Evolutionary conservation across 257 asterid genomes (phyloP), one percentile per base, ranked within the genome.

Genomic region (Dorcoceras hygrometricum): DNA sequence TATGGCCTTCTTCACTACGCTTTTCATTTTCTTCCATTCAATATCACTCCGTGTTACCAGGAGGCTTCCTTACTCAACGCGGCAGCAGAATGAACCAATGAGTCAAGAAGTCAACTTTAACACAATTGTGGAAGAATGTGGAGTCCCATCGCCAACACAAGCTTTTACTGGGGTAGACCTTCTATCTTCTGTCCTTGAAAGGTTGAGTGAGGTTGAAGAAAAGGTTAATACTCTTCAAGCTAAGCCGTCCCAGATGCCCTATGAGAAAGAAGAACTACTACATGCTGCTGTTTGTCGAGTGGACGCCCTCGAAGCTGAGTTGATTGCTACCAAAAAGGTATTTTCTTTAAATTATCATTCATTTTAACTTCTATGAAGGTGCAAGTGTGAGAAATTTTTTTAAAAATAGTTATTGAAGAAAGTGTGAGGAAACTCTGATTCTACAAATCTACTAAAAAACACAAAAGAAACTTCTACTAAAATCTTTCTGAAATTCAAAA

Each of bases 211-310:
- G 59, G 91, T 90, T 20, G 99, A 94, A 77, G 96, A 84, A 75
- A 86, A 87, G 71, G 95, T 94, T 23, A 67, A 25, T 76, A 74
- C 88, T 7, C 95, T 94, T 77, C 88, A 94, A 73, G 87, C 77
- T 71, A 94, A 87, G 82, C 99, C 99, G 57, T 86, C 86, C 57
- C 86, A 80, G 88, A 94, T 94, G 99, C 99, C 97, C 8, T 82
- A 74, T 43, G 97, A 90, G 80, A 94, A 94, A 75, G 99, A 73
- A 74, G 99, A 94, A 75, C 83, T 94, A 71, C 81, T 90, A 63
- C 84, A 88, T 81, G 97, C 96, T 81, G 99, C 99, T 63, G 96
- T 94, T 69, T 94, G 91, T 75, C 81, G 96, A 60, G 99, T 94
- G 48, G 99, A 94, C 81, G 99, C 93, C 78, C 84, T 94, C 11